phyloP scores from a whole-genome alignment of 768 basidiomycete species.

The Tulasnella sp. region DNA sequence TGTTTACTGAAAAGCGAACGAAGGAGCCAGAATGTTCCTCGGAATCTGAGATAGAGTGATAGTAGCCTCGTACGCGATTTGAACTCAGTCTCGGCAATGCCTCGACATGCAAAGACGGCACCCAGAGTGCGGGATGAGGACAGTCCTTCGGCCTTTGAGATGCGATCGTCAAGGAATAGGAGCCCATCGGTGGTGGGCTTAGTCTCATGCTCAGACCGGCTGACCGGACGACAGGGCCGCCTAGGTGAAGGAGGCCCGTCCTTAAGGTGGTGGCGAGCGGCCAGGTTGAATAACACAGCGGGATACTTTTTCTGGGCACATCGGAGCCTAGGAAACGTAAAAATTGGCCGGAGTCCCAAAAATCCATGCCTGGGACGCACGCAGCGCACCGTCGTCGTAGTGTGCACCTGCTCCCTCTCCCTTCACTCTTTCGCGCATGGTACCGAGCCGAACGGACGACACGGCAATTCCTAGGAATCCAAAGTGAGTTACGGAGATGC shows the following conservation, averaged over 20 bases:
- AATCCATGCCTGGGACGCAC: background rate
- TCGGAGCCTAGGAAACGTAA: background rate
- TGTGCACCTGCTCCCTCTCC: background rate
- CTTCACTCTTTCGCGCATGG: background rate
- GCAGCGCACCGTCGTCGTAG: background rate
- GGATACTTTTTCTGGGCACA: background rate
- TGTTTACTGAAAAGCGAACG: background rate
- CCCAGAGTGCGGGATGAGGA: background rate
- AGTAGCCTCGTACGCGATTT: background rate
- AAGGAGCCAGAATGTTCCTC: background rate
- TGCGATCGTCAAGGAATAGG: background rate
- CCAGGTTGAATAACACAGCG: background rate
- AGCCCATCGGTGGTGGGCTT: background rate
- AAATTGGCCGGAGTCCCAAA: background rate
- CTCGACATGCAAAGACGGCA: background rate
- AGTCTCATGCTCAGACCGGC: background rate
- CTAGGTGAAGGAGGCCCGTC: background rate
- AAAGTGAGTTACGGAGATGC: background rate
- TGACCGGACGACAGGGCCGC: background rate
- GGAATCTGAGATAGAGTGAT: slow-evolving; percentile 4
- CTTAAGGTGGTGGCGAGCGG: background rate
- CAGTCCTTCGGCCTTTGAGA: background rate
- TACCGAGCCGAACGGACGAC: background rate
- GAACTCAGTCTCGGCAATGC: background rate
- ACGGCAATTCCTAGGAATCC: background rate